Evolutionary conservation across 169 alveolate genomes (phyloP), one percentile per base, ranked within the genome.

Genomic region (Eimeria zaria): DNA sequence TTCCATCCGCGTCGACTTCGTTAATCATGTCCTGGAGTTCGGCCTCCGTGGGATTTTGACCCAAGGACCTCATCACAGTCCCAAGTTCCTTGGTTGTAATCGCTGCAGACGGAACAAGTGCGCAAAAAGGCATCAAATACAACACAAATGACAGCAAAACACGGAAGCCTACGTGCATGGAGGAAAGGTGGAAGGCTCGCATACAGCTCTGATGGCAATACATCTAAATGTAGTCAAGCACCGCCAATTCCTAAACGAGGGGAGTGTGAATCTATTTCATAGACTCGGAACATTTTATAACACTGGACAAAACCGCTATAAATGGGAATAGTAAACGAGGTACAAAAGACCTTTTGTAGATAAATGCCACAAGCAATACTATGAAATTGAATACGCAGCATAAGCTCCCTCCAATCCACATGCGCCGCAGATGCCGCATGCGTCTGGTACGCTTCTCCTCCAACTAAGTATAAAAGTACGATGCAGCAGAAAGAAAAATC

Each of bases 21-120:
- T 99, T 98, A 97, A 99, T 98, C 99, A 99, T 98, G 97, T 99
- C 99, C 95, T 99, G 98, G 67, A 99, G 96, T 96, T 99, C 99
- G 30, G 99, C 99, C 97, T 99, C 99, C 3, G 99, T 99, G 80
- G 99, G 99, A 96, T 99, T 99, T 97, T 99, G 99, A n/a, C 99
- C 99, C 95, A 98, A 93, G 36, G 98, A 97, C 87, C 99, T 98
- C 99, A 99, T 99, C 64, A 99, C 99, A 53, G 99, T 99, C 41
- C 99, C 99, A 95, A 99, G 98, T 97, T 99, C 99, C 98, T 99
- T 99, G 51, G 99, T 98, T 36, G 99, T 98, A 95, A 99, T 99
- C 81, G 99, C 99, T 97, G 98, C 97, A 97, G 6, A 89, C 30
- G 30, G n/a, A 41, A 48, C 87, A 76, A 20, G 9, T 4, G 87